phyloP scores from a whole-genome alignment of 73 alveolate species.

The Tetrahymena elliotti region DNA sequence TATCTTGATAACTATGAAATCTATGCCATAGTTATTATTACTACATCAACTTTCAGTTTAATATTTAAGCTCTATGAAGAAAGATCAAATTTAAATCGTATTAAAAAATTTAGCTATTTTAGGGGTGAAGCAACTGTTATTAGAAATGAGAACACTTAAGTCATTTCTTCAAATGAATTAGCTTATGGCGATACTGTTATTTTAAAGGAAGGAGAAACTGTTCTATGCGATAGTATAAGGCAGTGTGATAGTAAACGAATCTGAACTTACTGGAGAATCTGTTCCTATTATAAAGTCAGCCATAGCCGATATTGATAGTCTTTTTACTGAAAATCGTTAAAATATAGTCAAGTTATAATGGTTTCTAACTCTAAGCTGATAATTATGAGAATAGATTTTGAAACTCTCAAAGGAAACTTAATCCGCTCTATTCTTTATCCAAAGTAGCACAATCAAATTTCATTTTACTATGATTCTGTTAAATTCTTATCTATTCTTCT shows the following conservation, averaged over 20 bases:
- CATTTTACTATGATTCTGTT: constrained; percentile 49
- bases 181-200: constrained; percentile 82
- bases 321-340: constrained; percentile 40
- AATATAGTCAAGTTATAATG: neutral
- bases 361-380: constrained; percentile 21
- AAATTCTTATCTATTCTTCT: constrained; percentile 24
- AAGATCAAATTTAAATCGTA: neutral
- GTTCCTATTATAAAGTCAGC: constrained; percentile 75
- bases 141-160: neutral
- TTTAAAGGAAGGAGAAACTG: constrained; percentile 45
- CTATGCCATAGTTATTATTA: neutral
- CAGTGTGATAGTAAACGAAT: constrained; percentile 77
- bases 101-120: neutral
- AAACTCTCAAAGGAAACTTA: constrained; percentile 62
- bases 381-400: constrained; percentile 56
- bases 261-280: constrained; percentile 90
- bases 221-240: constrained; percentile 91
- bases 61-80: neutral
- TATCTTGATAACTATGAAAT: neutral
- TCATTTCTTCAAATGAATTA: constrained; percentile 36
- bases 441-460: constrained; percentile 48
- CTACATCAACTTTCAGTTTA: neutral
- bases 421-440: constrained; percentile 60
- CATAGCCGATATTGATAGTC: constrained; percentile 23
- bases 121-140: constrained; percentile 7